Conservation (phyloP, 371 early-diverging fungal genomes). For the Lichtheimia ramosa region DNA sequence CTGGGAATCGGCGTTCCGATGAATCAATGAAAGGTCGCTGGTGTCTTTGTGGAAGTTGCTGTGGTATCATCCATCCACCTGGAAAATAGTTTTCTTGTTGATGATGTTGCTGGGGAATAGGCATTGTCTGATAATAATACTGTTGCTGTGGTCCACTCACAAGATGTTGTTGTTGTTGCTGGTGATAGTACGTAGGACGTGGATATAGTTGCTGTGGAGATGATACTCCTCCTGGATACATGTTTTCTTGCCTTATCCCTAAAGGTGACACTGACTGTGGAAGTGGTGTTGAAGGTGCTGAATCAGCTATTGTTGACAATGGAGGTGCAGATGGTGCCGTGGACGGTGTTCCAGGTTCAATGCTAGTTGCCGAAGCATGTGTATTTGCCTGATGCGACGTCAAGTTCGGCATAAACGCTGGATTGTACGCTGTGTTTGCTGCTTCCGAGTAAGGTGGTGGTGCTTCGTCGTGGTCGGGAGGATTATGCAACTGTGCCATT, state of each 20-base stretch:
- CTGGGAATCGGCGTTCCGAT: constrained; percentile 22
- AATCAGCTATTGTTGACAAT: not conserved
- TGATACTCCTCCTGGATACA: not conserved
- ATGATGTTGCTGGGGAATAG: constrained; percentile 9
- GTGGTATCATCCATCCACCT: not conserved
- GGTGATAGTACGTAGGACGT: constrained; percentile 4
- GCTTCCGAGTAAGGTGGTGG: constrained; percentile 22
- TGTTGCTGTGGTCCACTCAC: constrained; percentile 6
- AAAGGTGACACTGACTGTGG: constrained; percentile 1
- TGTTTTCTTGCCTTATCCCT: not conserved
- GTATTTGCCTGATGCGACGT: not conserved
- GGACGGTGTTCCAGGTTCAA: constrained; percentile 1
- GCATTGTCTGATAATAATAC: constrained; percentile 14
- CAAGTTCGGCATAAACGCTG: constrained; percentile 8
- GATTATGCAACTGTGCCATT: constrained; percentile 7
- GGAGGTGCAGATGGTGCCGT: constrained; percentile 4
- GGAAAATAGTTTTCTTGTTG: constrained; percentile 3
- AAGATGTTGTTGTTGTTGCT: constrained; percentile 4
- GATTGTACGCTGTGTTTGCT: constrained; percentile 16
- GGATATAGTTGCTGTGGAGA: constrained; percentile 2
- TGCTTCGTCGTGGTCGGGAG: constrained; percentile 12
- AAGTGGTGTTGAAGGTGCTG: not conserved
- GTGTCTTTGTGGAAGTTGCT: not conserved
- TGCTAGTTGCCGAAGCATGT: not conserved
- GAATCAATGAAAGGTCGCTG: constrained; percentile 6